Evolutionary conservation across 305 asterid species (phyloP).

Genomic region (Plantago coronopus): DNA sequence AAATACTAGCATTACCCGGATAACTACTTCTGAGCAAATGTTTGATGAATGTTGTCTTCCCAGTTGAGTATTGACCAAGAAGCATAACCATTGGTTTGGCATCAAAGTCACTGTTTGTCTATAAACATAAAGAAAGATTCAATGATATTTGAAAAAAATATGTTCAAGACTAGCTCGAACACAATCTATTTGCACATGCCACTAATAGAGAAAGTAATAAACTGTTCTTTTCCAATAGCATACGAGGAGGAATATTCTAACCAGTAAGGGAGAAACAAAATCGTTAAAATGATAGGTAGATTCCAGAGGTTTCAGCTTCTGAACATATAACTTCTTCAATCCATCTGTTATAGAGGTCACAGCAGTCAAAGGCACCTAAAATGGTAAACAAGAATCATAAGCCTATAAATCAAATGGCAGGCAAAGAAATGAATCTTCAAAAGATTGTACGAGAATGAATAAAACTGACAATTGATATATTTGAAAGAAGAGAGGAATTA

Average conservation of each 20-base stretch:
- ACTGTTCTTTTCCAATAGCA: not conserved
- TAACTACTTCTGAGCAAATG: conserved; percentile 76
- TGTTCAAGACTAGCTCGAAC: conserved; percentile 18
- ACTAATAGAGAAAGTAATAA: not conserved
- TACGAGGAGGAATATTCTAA: conserved; percentile 29
- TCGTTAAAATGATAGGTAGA: conserved; percentile 72
- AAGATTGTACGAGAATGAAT: not conserved
- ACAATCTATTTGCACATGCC: not conserved
- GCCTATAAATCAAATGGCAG: conserved; percentile 20
- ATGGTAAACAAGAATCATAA: conserved; percentile 21
- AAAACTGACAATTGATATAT: not conserved
- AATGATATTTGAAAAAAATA: conserved; percentile 14
- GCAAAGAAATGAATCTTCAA: conserved; percentile 4
- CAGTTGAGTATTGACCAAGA: conserved; percentile 94
- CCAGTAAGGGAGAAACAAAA: conserved; percentile 87
- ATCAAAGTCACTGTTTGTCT: conserved; percentile 92
- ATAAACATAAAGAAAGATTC: conserved; percentile 27
- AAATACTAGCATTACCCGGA: conserved; percentile 53
- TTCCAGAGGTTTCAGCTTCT: conserved; percentile 85
- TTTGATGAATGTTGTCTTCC: conserved; percentile 92
- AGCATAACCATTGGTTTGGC: conserved; percentile 99
- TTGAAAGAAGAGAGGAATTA: not conserved
- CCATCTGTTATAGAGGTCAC: conserved; percentile 92
- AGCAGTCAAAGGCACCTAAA: conserved; percentile 62
- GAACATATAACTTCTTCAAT: conserved; percentile 77